Conservation (phyloP, 129 eudicot species). For the Escallonia rubra region DNA sequence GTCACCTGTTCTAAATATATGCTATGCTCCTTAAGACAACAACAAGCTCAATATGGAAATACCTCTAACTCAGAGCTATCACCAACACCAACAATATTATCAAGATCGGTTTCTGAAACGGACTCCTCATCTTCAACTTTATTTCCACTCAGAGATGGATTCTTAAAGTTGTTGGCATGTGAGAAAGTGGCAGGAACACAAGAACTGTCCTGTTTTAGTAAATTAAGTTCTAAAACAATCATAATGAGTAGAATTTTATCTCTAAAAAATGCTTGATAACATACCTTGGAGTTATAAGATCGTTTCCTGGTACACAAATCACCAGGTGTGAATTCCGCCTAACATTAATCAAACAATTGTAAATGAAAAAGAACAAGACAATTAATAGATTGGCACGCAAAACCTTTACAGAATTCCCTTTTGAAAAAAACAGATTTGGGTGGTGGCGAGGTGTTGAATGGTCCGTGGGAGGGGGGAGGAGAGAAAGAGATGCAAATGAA, state of each 20-base stretch:
- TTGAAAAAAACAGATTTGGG: too few relatives aligned
- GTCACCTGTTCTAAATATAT: not conserved
- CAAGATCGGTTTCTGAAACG: slow-evolving; percentile 82
- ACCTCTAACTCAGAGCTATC: slow-evolving; percentile 87
- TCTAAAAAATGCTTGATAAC: not conserved
- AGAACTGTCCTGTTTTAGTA: slow-evolving; percentile 56
- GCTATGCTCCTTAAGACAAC: not conserved
- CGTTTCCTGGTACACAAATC: slow-evolving; percentile 74
- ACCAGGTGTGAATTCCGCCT: slow-evolving; percentile 88
- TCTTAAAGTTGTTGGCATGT: slow-evolving; percentile 38
- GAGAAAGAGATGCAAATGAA: not conserved
- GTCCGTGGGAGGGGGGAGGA: not conserved
- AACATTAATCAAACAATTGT: slow-evolving; percentile 8
- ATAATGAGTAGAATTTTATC: slow-evolving; percentile 1
- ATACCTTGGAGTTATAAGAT: slow-evolving; percentile 57
- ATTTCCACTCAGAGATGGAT: slow-evolving; percentile 44
- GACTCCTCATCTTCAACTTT: slow-evolving; percentile 57
- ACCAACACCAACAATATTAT: slow-evolving; percentile 81
- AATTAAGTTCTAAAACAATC: slow-evolving; percentile 8
- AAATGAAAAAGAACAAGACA: slow-evolving; percentile 6
- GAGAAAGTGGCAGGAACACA: slow-evolving; percentile 43
- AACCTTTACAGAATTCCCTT: too few relatives aligned
- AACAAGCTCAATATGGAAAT: slow-evolving; percentile 4
- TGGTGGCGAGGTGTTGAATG: too few relatives aligned
- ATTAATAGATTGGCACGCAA: not conserved